Evolutionary conservation across 2,329 filamentous ascomycete species (phyloP), one percentile per base, ranked within the genome.

Genomic region (Sporothrix mexicana): DNA sequence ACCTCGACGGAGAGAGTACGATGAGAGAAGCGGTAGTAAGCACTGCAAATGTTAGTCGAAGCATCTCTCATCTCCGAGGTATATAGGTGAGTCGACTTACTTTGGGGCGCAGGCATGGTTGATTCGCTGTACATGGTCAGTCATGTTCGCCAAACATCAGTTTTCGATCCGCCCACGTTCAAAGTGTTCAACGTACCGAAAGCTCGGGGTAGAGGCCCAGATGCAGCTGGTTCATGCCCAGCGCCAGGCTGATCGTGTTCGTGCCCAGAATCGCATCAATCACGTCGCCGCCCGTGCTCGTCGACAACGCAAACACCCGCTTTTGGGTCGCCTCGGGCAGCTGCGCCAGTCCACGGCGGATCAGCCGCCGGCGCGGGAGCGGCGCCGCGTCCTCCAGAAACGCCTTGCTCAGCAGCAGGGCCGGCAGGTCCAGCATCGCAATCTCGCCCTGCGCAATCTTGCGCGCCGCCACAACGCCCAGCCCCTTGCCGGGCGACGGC

Each of bases 31-130:
- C 79, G 78, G 57, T 77, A 79, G 30, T 79, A 80, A 25, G 80
- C 77, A 70, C 81, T 82, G 62, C 17, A 23, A 20, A 1, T 10
- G 47, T 30, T 12, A 70, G 72, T 36, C 7, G 25, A 36, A 47
- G 13, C 43, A 45, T 7, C 43, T 6, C 12, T 3, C 45, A 47
- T 47, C 15, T 47, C 15, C 12, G 45, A 17, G 45, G 45, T 17
- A 47, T 47, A 47, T 47, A 15, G 15, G 1, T 15, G 13, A 3
- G 3, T 13, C 41, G 3, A 75, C 78, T 67, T 71, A 82, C 81
- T 82, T 82, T 49, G 81, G 80, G 70, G 76, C 77, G 64, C 81
- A 82, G 0, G 77, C 81, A 51, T 82, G 81, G 72, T 82, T 82
- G 51, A 82, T 68, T 43, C 80, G 79, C 81, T 82, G 36, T 61